phyloP scores from a whole-genome alignment of 2,329 filamentous ascomycete genomes.

The Microsporum audouinii region DNA sequence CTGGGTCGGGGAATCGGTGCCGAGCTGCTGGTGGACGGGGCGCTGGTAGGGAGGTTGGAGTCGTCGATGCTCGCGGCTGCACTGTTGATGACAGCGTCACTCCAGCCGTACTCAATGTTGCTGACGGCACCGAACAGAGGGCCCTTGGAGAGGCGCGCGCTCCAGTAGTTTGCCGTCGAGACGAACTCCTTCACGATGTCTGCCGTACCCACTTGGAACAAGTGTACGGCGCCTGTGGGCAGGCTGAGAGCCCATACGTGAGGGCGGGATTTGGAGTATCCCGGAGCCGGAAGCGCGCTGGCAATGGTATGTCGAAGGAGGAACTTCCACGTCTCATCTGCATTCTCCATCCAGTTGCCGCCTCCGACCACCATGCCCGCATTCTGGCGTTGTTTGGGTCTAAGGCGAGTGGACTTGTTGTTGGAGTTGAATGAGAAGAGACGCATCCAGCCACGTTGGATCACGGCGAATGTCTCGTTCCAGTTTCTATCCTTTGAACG shows the following conservation, averaged over 20 bases:
- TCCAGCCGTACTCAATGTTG: constrained; percentile 97
- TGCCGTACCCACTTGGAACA: constrained; percentile 94
- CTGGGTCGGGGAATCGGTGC: constrained; percentile 33
- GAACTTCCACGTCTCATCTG: constrained; percentile 78
- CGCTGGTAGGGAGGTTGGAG: constrained; percentile 24
- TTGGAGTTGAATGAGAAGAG: constrained; percentile 85
- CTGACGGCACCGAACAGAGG: constrained; percentile 85
- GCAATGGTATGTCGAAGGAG: constrained; percentile 84
- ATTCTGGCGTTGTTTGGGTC: constrained; percentile 44
- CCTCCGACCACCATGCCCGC: constrained; percentile 69
- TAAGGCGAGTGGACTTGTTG: constrained; percentile 53
- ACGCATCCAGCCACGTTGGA: constrained; percentile 87
- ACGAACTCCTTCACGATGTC: constrained; percentile 95
- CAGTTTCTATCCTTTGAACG: constrained; percentile 89
- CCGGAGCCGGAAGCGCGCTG: constrained; percentile 75
- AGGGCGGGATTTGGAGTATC: constrained; percentile 80
- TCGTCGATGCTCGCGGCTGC: constrained; percentile 55
- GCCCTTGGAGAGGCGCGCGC: constrained; percentile 83
- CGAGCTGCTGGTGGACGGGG: constrained; percentile 8
- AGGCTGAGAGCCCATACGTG: constrained; percentile 91
- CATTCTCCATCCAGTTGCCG: constrained; percentile 97
- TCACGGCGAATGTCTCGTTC: constrained; percentile 89
- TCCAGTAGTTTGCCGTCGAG: constrained; percentile 93
- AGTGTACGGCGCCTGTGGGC: constrained; percentile 83
- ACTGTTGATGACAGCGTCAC: constrained; percentile 67